phyloP scores from a whole-genome alignment of 805 yeast genomes.

The Yarrowia sp. region DNA sequence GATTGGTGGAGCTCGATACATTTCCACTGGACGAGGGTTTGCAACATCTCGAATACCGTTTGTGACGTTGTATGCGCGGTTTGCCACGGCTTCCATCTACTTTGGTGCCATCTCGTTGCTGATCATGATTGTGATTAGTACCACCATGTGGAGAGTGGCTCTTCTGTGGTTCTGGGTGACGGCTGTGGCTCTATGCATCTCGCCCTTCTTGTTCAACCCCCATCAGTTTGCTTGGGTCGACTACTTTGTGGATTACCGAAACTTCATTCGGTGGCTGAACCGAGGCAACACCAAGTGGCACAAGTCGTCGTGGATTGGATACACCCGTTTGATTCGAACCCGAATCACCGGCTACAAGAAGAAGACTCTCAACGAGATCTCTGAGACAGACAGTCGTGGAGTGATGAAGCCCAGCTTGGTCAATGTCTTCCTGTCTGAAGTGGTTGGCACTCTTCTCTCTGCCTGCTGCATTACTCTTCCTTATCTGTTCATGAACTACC shows the following conservation, averaged over 20 bases:
- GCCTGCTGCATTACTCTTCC: conserved; percentile 65
- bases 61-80: conserved; percentile 68
- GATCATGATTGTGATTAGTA: conserved; percentile 62
- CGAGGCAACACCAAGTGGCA: conserved; percentile 67
- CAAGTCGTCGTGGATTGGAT: conserved; percentile 71
- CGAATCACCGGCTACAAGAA: conserved; percentile 84
- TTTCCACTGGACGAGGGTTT: conserved; percentile 83
- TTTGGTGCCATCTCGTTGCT: conserved; percentile 63
- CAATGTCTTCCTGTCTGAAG: conserved; percentile 72
- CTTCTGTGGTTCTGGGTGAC: conserved; percentile 95
- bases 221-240: conserved; percentile 92
- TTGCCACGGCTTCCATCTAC: conserved; percentile 70
- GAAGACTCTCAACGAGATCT: conserved; percentile 60
- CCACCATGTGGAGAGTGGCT: conserved; percentile 79
- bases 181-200: conserved; percentile 76
- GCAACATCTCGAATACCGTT: conserved; percentile 77
- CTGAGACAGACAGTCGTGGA: conserved; percentile 54
- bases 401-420: conserved; percentile 65
- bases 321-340: conserved; percentile 69
- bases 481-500: conserved; percentile 67
- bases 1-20: conserved; percentile 81
- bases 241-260: conserved; percentile 88
- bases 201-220: conserved; percentile 91
- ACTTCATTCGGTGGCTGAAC: conserved; percentile 76
- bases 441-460: conserved; percentile 64